phyloP scores from a whole-genome alignment of 2,329 filamentous ascomycete species.

The Fusarium albidum region DNA sequence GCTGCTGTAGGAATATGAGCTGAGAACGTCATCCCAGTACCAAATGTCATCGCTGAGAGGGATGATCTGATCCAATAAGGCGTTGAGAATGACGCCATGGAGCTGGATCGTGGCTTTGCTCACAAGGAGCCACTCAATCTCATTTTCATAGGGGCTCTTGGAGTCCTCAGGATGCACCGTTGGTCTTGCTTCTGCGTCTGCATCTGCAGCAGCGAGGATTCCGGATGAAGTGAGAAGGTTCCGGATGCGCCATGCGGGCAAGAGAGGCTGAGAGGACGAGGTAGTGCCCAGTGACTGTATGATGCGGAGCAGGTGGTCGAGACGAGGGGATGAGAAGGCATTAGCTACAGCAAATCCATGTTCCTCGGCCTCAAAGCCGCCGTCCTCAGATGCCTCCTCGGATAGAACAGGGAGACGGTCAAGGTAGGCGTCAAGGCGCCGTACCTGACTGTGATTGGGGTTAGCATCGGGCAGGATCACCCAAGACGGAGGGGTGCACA shows the following conservation, averaged over 20 bases:
- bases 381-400: slow-evolving; percentile 53
- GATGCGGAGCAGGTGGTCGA: slow-evolving; percentile 71
- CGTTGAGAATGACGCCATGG: slow-evolving; percentile 81
- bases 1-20: slow-evolving; percentile 79
- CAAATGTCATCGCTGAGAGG: slow-evolving; percentile 86
- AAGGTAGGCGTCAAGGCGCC: slow-evolving; percentile 70
- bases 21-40: slow-evolving; percentile 93
- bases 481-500: slow-evolving; percentile 3
- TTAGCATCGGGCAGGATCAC: slow-evolving; percentile 26
- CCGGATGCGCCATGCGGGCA: slow-evolving; percentile 68
- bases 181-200: slow-evolving; percentile 40
- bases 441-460: slow-evolving; percentile 60
- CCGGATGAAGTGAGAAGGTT: slow-evolving; percentile 69
- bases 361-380: slow-evolving; percentile 48
- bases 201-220: slow-evolving; percentile 55
- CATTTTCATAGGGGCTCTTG: slow-evolving; percentile 69
- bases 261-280: slow-evolving; percentile 68
- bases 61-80: slow-evolving; percentile 82
- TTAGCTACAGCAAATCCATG: slow-evolving; percentile 47
- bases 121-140: slow-evolving; percentile 89
- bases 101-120: slow-evolving; percentile 93
- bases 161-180: slow-evolving; percentile 33
- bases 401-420: slow-evolving; percentile 62
- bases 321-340: slow-evolving; percentile 59
- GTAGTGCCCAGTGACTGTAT: slow-evolving; percentile 76